Base-by-base conservation (phyloP, 257 asterid genomes). In the Fraxinus anomala region DNA sequence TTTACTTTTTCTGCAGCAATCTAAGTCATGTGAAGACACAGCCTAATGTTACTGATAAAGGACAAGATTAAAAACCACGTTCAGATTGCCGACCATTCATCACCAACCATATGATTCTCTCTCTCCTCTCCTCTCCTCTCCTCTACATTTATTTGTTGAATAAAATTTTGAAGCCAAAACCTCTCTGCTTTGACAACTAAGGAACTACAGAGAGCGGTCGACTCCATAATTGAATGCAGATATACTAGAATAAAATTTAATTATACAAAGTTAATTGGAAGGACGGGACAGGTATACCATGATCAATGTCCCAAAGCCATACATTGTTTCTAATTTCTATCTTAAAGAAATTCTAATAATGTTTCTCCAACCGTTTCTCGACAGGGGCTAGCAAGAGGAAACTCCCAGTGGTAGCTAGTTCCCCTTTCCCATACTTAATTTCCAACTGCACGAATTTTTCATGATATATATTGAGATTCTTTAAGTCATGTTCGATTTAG, bases 231-330 rank as follows among this genome's bases (percentile, higher is more conserved):
- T 75, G 86, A 82, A 81, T 66, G 26, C 39, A 83, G 66, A 83
- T 47, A 65, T 42, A 54, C 69, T 34, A 77, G 76, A 26, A 78
- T 63, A 74, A 73, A 77, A 13, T 4, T 39, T 11, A 44, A 12
- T 44, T 44, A 65, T 65, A 68, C 83, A 80, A 79, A 72, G 76
- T 75, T 49, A 79, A 80, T 89, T 87, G 91, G 87, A 75, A 82
- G 85, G 49, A 42, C 13, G 3, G 76, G 82, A 80, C 89, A 83
- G 83, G 78, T 75, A 39, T 72, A 70, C 85, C 87, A 86, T 78
- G 86, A 86, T 85, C 56, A 3, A 13, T 86, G 85, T 82, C 82
- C n/a, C 81, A 47, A 80, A 67, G 37, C 82, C 77, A 74, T 72
- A 66, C 61, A 19, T 79, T 80, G 40, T 26, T 83, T 56, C 54